phyloP scores from a whole-genome alignment of 1,284 basidiomycete genomes.

The Ganoderma lingzhi region DNA sequence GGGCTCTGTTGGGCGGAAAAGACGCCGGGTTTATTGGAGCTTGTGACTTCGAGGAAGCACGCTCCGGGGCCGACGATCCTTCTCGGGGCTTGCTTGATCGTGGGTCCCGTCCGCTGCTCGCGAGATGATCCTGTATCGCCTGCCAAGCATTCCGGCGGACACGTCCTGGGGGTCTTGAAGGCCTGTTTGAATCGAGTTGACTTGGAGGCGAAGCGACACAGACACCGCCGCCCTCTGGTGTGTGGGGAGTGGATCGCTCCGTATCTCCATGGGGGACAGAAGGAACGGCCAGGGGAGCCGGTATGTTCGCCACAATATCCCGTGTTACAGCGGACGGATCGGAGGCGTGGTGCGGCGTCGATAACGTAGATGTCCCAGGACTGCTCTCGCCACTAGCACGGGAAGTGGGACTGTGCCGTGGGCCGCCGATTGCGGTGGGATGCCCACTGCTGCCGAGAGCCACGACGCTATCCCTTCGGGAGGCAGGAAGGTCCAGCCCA shows the following conservation, averaged over 20 bases:
- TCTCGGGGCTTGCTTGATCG: conserved; percentile 17
- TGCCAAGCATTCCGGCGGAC: conserved; percentile 47
- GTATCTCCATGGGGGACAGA: conserved; percentile 3
- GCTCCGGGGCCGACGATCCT: conserved; percentile 19
- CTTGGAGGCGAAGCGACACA: background rate
- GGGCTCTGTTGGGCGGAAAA: conserved; percentile 24
- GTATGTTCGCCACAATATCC: conserved; percentile 1
- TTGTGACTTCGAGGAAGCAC: conserved; percentile 24
- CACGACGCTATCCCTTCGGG: conserved; percentile 16
- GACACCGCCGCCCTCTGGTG: background rate
- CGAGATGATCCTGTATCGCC: conserved; percentile 59
- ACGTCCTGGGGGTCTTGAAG: conserved; percentile 15
- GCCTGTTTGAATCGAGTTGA: background rate
- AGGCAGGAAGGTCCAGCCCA: conserved; percentile 6
- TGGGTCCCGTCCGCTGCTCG: conserved; percentile 20
- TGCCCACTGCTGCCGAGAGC: conserved; percentile 18
- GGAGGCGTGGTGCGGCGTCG: conserved; percentile 16
- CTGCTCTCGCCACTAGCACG: conserved; percentile 12
- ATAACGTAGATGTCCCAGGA: conserved; percentile 17
- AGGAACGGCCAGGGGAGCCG: conserved; percentile 10
- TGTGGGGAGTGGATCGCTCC: background rate
- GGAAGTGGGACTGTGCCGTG: conserved; percentile 10
- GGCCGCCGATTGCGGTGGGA: conserved; percentile 23
- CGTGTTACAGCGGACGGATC: conserved; percentile 18
- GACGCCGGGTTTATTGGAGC: conserved; percentile 14